Evolutionary conservation across 2,329 filamentous ascomycete species (phyloP).

Genomic region (Lecanicillium sp.): DNA sequence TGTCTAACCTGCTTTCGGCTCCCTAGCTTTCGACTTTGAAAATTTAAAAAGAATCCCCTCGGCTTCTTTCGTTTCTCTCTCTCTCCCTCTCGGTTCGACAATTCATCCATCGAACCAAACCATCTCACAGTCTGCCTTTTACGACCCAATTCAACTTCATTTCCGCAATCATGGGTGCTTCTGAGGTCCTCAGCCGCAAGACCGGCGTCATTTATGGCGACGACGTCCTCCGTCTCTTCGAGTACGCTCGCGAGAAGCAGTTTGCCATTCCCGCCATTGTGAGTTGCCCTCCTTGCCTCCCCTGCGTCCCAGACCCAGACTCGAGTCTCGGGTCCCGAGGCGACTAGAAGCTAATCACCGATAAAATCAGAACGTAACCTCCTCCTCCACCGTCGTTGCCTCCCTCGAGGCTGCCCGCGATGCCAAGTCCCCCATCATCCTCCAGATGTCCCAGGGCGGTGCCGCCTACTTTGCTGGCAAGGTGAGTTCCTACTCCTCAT

Average conservation of each 20-base stretch:
- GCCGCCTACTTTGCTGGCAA: conserved; percentile 90
- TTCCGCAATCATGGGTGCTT: conserved; percentile 28
- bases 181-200: conserved; percentile 41
- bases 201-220: conserved; percentile 47
- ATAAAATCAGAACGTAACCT: conserved; percentile 79
- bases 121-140: conserved; percentile 3
- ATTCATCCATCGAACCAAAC: background rate
- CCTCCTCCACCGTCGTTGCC: conserved; percentile 70
- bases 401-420: conserved; percentile 92
- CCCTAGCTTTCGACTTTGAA: background rate
- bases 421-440: conserved; percentile 81
- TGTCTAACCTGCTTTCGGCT: background rate
- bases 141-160: conserved; percentile 12
- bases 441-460: conserved; percentile 90
- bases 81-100: background rate
- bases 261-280: conserved; percentile 81
- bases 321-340: conserved; percentile 25
- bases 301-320: too few species aligned
- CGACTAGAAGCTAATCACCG: background rate
- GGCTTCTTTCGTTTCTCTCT: too few species aligned
- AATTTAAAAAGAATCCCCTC: too few species aligned
- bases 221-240: conserved; percentile 62
- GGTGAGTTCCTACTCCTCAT: conserved; percentile 30
- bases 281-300: too few species aligned
- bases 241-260: conserved; percentile 79